Percentiles rank a stretch among this genome's conserved stretches.
Conservation (phyloP, 441 rosid species). For the Hura crepitans region DNA sequence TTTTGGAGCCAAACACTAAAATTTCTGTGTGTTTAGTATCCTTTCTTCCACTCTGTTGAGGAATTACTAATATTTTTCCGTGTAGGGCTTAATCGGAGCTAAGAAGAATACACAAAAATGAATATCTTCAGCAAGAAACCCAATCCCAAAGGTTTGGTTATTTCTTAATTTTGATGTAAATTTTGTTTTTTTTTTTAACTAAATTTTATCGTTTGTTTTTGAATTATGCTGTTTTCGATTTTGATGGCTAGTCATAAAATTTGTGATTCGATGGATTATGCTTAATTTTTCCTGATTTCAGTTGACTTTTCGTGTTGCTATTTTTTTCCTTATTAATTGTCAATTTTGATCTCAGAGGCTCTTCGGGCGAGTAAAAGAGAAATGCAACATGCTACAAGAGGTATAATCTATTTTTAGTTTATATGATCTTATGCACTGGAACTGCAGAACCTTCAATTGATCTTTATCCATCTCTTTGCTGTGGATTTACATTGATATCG, state of each 20-base stretch:
- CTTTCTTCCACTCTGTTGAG: neutral
- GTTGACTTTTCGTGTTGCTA: conserved; percentile 15
- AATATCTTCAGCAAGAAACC: conserved; percentile 73
- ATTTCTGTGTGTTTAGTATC: neutral
- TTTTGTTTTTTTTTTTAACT: neutral
- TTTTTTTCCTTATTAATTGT: conserved; percentile 12
- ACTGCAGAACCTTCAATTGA: neutral
- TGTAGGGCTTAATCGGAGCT: neutral
- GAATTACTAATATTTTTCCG: neutral
- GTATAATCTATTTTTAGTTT: conserved; percentile 28
- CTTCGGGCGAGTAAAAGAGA: conserved; percentile 88
- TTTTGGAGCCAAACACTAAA: conserved; percentile 8
- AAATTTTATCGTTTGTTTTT: neutral
- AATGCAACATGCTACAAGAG: conserved; percentile 89
- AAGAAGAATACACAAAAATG: conserved; percentile 29
- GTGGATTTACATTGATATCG: neutral
- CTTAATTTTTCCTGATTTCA: neutral
- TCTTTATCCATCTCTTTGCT: neutral
- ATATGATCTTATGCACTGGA: conserved; percentile 1
- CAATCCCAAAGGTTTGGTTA: conserved; percentile 52
- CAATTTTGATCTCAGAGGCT: conserved; percentile 54
- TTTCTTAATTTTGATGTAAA: neutral
- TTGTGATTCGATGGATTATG: neutral
- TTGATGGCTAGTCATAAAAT: neutral
- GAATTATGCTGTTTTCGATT: neutral